Conservation (phyloP, 1,284 basidiomycete genomes). For the Cryptococcus sp. region DNA sequence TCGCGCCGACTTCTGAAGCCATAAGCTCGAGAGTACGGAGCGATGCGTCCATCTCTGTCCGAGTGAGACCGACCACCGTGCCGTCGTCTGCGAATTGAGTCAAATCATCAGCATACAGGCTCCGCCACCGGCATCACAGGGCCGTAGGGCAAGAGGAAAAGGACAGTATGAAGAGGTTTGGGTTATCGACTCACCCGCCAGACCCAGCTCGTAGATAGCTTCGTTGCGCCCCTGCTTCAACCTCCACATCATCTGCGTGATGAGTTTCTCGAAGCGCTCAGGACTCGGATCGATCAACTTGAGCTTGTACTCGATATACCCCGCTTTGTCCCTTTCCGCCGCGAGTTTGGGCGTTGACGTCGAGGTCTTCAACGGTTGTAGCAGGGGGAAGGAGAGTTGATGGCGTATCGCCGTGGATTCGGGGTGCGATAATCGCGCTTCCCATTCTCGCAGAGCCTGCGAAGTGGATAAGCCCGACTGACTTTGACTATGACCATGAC, state of each 20-base stretch:
- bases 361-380: background rate
- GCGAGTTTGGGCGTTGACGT: constrained; percentile 40
- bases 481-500: background rate
- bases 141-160: background rate
- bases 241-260: constrained; percentile 93
- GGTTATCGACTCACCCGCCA: constrained; percentile 52
- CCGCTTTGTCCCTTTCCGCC: constrained; percentile 51
- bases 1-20: constrained; percentile 87
- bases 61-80: constrained; percentile 74
- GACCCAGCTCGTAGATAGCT: constrained; percentile 89
- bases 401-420: constrained; percentile 34
- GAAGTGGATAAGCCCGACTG: constrained; percentile 22
- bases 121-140: too few relatives aligned
- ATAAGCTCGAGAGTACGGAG: constrained; percentile 83
- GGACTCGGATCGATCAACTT: constrained; percentile 50
- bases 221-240: constrained; percentile 87
- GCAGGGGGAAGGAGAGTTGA: constrained; percentile 30
- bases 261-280: constrained; percentile 60
- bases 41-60: constrained; percentile 72
- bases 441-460: constrained; percentile 46
- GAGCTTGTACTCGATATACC: constrained; percentile 55
- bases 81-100: constrained; percentile 76
- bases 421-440: constrained; percentile 32
- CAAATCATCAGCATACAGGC: background rate
- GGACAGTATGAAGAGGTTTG: background rate